Evolutionary conservation across 2,329 filamentous ascomycete genomes (phyloP), one percentile per base, ranked within the genome.

Genomic region (Aspergillus sp.): DNA sequence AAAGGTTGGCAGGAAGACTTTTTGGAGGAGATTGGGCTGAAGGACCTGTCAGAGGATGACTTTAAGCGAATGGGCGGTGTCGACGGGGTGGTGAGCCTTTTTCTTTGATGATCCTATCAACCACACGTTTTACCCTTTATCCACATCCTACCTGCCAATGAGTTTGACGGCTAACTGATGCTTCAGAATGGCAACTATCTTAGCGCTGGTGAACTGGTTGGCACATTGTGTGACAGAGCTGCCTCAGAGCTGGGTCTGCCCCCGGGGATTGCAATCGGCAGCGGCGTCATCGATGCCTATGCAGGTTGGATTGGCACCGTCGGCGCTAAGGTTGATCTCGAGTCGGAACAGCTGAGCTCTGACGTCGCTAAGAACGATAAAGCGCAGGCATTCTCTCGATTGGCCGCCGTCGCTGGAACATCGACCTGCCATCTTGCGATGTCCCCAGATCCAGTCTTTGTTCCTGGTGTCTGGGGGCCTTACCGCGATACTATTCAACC

Each of bases 1-100:
- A 98, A 97, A 81, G 95, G 95, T 36, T 99, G 95, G 95, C 94
- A 98, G 76, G 91, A 94, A 68, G 94, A 98, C 72, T 99, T 99
- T 73, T 87, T 96, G 65, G 85, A 86, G 30, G 85, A 88, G 8
- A 96, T 99, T 72, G 95, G 95, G 15, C 83, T 99, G n/a, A 85
- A 84, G 39, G 93, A 97, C 66, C 80, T 99, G 59, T 86, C 85
- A 51, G 85, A 96, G 69, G 90, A 97, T 72, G 86, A 96, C 71
- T 99, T 96, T 76, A 91, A 91, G 81, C 88, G 93, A 66, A 91
- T 99, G 85, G 95, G 95, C 65, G 95, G 95, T 67, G 92, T 99
- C 69, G 85, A 98, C 75, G 91, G 91, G 83, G 90, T 96, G 88
- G 94, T 98, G 84, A 89, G 89, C 85, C 76, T 71, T 72, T 61